Evolutionary conservation across 2,329 filamentous ascomycete species (phyloP), one percentile per base, ranked within the genome.

Genomic region (Daldinia sp.): DNA sequence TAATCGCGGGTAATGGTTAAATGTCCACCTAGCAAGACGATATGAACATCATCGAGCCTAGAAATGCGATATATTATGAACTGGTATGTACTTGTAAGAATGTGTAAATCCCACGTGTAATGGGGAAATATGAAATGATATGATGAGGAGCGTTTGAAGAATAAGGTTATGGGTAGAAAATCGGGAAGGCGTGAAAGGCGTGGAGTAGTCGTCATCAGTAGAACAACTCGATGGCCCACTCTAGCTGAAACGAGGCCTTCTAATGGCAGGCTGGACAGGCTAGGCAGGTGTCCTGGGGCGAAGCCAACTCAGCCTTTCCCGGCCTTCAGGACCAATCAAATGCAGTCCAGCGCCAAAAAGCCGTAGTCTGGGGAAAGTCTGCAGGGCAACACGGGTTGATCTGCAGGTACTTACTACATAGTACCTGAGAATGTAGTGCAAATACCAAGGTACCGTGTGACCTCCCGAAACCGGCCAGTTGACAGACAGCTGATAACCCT

Each of bases 131-230:
- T n/a, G n/a, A n/a, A n/a, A n/a, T 41, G 30, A 58, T 47, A 41
- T 34, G 53, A 41, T 2, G 41, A 51, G 11, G 29, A 32, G 30
- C 15, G 30, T 34, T 51, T 51, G 32, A 41, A 27, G 25, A 39
- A 29, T 37, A 34, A 62, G 45, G 55, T 41, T 35, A 55, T 54
- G 13, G 34, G 51, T 58, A 43, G 27, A 11, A 34, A 39, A 7
- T 41, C 15, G 11, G 35, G n/a, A n/a, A n/a, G n/a, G n/a, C n/a
- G n/a, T n/a, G n/a, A n/a, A 29, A 19, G 17, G 30, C 21, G 32
- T 45, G 39, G 21, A 27, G 27, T 25, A 59, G 35, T 67, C 61
- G 64, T 67, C 64, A 67, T 67, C 64, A 49, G 61, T 23, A 48
- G 55, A n/a, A 51, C 59, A 64, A 60, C 58, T 51, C 27, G n/a